Evolutionary conservation across 2,329 filamentous ascomycete genomes (phyloP).

Genomic region (Fusarium anthophilum): DNA sequence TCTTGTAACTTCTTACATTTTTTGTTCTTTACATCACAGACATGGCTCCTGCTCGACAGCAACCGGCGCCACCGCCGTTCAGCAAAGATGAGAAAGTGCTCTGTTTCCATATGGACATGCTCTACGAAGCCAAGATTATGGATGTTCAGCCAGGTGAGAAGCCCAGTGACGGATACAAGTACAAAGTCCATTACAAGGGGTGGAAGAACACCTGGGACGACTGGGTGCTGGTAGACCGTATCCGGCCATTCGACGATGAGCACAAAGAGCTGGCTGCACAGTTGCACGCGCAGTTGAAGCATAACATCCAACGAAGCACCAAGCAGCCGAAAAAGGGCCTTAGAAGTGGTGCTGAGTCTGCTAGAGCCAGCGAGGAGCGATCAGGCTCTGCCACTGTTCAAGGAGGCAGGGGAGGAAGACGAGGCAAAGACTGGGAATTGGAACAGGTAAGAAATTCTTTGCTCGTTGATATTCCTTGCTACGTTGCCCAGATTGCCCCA

Average conservation of each 20-base stretch:
- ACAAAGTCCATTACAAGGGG: conserved; percentile 97
- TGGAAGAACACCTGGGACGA: conserved; percentile 99
- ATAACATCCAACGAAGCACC: conserved; percentile 61
- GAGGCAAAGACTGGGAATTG: conserved; percentile 82
- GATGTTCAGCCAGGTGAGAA: conserved; percentile 78
- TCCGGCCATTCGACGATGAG: conserved; percentile 93
- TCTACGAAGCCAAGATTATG: conserved; percentile 97
- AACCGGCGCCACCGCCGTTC: conserved; percentile 59
- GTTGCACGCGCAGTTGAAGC: conserved; percentile 74
- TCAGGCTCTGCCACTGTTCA: conserved; percentile 66
- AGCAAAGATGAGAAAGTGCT: conserved; percentile 91
- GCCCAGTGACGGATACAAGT: conserved; percentile 76
- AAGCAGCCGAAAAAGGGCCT: conserved; percentile 63
- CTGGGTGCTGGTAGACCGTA: conserved; percentile 93
- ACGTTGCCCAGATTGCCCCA: background rate
- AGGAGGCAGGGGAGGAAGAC: conserved; percentile 74
- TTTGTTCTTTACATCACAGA: conserved; percentile 26
- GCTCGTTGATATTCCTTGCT: background rate
- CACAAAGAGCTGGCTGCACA: conserved; percentile 88
- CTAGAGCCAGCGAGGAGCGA: conserved; percentile 81
- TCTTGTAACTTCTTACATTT: conserved; percentile 18
- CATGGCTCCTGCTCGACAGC: conserved; percentile 56
- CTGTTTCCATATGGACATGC: conserved; percentile 96
- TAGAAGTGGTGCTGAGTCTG: conserved; percentile 56
- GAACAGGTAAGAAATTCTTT: conserved; percentile 71